Conservation (phyloP, 169 alveolate species). For the Neospora caninum region DNA sequence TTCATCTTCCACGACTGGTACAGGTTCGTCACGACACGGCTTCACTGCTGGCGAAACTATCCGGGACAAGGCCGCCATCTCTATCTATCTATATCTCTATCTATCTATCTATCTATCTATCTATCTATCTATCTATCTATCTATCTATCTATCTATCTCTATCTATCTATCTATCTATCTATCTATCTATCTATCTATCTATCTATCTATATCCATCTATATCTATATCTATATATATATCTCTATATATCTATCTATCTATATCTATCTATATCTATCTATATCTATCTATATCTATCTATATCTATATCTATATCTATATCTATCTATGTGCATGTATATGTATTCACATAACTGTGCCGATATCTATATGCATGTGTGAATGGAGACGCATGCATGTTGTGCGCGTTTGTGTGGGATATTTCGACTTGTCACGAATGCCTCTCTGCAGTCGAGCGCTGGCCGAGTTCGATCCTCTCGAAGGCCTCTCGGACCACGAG, state of each 20-base stretch:
- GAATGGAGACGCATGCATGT: not conserved
- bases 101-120: not conserved
- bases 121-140: too few species aligned
- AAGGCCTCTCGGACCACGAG: conserved; percentile 86
- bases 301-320: not conserved
- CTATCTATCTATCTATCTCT: too few species aligned
- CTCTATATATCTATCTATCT: not conserved
- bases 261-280: not conserved
- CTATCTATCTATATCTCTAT: not conserved
- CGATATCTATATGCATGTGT: not conserved
- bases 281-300: too few species aligned
- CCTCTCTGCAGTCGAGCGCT: conserved; percentile 61
- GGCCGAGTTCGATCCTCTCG: conserved; percentile 86
- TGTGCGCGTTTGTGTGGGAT: not conserved
- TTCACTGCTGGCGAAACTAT: not conserved
- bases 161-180: too few species aligned
- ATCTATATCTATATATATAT: too few species aligned
- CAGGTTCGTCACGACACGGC: conserved; percentile 74
- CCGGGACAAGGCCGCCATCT: not conserved
- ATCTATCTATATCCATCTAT: too few species aligned
- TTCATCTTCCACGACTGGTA: conserved; percentile 85
- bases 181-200: too few species aligned
- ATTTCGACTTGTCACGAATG: not conserved
- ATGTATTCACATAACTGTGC: not conserved
- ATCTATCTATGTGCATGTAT: not conserved